Base-by-base conservation (phyloP, 2,329 filamentous ascomycete genomes). In the Blastomyces silverae region DNA sequence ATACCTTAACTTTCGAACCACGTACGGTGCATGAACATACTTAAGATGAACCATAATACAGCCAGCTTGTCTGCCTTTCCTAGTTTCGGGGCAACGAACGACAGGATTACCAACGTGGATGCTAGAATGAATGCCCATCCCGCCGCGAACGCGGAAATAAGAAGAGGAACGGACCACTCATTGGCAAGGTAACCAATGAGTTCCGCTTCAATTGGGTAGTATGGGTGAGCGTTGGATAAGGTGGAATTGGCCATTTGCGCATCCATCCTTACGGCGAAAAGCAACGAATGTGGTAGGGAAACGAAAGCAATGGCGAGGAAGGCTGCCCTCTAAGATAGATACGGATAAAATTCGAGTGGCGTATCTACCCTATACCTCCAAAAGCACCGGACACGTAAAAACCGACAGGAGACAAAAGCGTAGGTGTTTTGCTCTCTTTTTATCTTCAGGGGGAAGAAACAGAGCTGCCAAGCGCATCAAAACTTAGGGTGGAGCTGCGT, bases 41-140 rank as follows among this genome's bases (percentile, higher is more conserved):
- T 90, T 17, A 93, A 80, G 28, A 88, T 82, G 74, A 92, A 92
- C 90, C 90, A 93, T 76, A 91, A 76, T 28, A 88, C 84, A 4
- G 83, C 84, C 15, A 82, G 69, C 57, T 85, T 80, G 68, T 91
- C 89, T 34, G 73, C 74, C 8, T 70, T 75, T 44, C 79, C 78
- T 62, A 91, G 72, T 11, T 75, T 79, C 1, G 85, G 84, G 22
- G 84, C 80, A 52, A 81, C 71, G 65, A 76, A 77, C 68, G 82
- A 84, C 66, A 85, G 80, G 46, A 86, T 68, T 10, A 81, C 65
- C 64, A 83, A 83, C 3, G 87, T 86, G 8, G 80, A 71, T 31
- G 80, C 75, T 66, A 92, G 83, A 66, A 91, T 82, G 48, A 76
- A 76, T 0, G 79, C 75, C 71, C 84, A 86, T 28, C 83, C 83